Evolutionary conservation across 2,329 filamentous ascomycete genomes (phyloP).

Genomic region (Immersiporthe knoxdaviesiana): DNA sequence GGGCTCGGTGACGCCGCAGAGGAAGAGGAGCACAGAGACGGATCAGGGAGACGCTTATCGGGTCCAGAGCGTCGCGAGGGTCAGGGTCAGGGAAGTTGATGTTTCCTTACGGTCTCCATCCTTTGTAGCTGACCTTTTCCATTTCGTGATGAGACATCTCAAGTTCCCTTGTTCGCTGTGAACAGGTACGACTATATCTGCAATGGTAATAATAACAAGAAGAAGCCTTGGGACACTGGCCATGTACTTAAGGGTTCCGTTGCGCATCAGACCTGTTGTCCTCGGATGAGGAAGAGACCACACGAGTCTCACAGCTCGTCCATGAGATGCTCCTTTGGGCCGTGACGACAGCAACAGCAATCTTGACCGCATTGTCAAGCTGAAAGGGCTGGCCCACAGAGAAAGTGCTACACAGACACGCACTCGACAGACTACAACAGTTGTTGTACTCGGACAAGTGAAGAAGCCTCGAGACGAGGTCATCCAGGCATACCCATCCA

Average conservation of each 20-base stretch:
- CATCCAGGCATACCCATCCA: background rate
- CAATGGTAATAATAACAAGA: background rate
- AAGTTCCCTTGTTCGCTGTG: too few species aligned
- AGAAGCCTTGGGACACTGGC: background rate
- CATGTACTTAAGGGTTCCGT: background rate
- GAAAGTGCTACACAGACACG: background rate
- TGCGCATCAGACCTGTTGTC: background rate
- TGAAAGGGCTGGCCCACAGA: background rate
- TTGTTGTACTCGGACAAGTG: background rate
- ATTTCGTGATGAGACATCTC: too few species aligned
- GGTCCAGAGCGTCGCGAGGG: background rate
- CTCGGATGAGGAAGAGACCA: too few species aligned
- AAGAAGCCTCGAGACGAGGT: background rate
- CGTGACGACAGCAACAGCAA: background rate
- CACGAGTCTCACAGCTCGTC: background rate
- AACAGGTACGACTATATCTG: background rate
- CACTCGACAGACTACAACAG: background rate
- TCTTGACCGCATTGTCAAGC: background rate
- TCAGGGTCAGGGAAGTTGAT: background rate
- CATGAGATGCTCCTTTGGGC: background rate
- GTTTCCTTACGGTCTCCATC: background rate
- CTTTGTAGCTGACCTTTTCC: background rate
- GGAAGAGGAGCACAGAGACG: background rate
- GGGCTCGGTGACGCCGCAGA: background rate
- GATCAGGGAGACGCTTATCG: constrained; percentile 3